These are phyloP conservation scores for Crithidia mellificae DNA, from an alignment of 208 protist species.

Conservation along the genomic window DNA sequence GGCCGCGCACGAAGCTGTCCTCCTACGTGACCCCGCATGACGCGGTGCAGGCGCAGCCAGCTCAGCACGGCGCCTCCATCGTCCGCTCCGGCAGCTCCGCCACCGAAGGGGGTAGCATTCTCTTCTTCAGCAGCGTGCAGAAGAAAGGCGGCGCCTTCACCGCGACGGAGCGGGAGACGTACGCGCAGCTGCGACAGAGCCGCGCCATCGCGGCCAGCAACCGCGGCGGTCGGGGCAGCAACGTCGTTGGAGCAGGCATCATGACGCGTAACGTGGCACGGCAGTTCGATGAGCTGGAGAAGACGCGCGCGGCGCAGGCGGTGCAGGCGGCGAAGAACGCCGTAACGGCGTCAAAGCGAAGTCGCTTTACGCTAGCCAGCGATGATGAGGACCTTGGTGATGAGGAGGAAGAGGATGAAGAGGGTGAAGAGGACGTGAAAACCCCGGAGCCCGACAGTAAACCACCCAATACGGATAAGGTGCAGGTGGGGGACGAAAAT, in stretches of 20 bases:
- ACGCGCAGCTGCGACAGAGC: constrained; percentile 60
- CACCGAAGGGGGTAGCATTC: constrained; percentile 52
- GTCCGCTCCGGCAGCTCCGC: constrained; percentile 60
- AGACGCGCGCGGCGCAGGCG: constrained; percentile 30
- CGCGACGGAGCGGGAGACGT: constrained; percentile 64
- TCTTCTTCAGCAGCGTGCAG: constrained; percentile 86
- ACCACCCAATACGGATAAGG: no score
- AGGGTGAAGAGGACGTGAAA: background rate
- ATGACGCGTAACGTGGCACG: constrained; percentile 19
- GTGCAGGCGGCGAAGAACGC: constrained; percentile 25
- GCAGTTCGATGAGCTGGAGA: constrained; percentile 39
- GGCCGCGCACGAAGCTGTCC: constrained; percentile 31
- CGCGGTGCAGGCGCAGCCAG: constrained; percentile 57
- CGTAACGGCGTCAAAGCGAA: constrained; percentile 28
- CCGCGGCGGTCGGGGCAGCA: constrained; percentile 30
- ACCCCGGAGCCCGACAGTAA: no score
- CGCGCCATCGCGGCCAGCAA: constrained; percentile 46
- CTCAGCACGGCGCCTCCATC: constrained; percentile 70
- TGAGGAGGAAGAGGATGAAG: background rate
- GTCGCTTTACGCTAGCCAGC: constrained; percentile 42
- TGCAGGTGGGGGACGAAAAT: background rate
- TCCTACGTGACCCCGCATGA: constrained; percentile 61
- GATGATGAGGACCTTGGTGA: constrained; percentile 25
- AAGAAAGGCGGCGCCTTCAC: constrained; percentile 82
- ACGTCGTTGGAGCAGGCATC: constrained; percentile 27